A percentile compares a stretch with the other conserved stretches of the same genome.
These are phyloP conservation scores for Eimeria praecox DNA, from an alignment of 169 alveolate genomes.

Conservation along the genomic window DNA sequence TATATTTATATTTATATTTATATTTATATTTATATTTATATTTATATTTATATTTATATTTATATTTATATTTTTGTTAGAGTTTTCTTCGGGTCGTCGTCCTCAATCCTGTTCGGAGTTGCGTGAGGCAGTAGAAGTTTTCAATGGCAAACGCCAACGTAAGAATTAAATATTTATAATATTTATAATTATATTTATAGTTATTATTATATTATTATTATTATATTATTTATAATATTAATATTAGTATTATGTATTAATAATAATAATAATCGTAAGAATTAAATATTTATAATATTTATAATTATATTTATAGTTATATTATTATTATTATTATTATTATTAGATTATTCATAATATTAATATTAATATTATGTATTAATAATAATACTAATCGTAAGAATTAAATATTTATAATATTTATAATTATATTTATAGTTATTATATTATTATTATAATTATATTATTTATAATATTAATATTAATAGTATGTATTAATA, in stretches of 20 bases:
- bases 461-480: background rate
- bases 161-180: background rate
- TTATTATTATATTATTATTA: background rate
- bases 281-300: no score
- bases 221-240: background rate
- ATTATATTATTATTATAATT: background rate
- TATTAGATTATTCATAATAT: no score
- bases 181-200: background rate
- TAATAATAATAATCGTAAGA: no score
- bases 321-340: no score
- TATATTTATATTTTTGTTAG: background rate
- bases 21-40: background rate
- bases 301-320: no score
- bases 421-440: background rate
- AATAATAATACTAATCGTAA: no score
- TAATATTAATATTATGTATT: no score
- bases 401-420: background rate
- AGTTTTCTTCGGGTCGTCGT: slow-evolving; percentile 14
- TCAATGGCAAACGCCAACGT: slow-evolving; percentile 65
- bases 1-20: background rate
- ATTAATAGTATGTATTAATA: no score
- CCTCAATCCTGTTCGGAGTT: slow-evolving; percentile 67
- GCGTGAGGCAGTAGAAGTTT: slow-evolving; percentile 63
- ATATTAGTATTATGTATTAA: no score
- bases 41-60: background rate